Evolutionary conservation across 768 basidiomycete species (phyloP).

Genomic region (Cyclocybe cylindracea): DNA sequence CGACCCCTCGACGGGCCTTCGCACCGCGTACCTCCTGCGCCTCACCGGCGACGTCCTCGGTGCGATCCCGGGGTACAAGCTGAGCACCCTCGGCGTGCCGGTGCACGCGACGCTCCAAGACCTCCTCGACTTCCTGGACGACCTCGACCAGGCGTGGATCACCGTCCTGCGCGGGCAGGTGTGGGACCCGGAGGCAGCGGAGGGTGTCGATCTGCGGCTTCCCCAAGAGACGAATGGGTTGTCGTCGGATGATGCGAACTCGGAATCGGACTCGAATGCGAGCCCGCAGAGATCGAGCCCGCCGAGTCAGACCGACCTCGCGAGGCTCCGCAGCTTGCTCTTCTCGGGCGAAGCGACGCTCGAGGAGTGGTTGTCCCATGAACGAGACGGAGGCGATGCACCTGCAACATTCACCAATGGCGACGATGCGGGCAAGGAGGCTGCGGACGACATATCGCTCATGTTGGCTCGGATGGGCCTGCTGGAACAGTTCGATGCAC

Average conservation of each 20-base stretch:
- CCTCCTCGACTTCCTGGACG: constrained; percentile 67
- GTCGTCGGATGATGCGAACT: constrained; percentile 10
- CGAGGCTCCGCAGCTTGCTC: constrained; percentile 68
- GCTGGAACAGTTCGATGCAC: constrained; percentile 61
- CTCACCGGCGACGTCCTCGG: constrained; percentile 68
- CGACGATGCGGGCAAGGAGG: constrained; percentile 17
- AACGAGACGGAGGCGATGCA: constrained; percentile 8
- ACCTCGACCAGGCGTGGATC: constrained; percentile 76
- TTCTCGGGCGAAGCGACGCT: constrained; percentile 57
- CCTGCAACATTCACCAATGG: constrained; percentile 2
- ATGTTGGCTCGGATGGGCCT: constrained; percentile 53
- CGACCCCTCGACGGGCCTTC: constrained; percentile 67
- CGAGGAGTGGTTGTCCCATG: constrained; percentile 66
- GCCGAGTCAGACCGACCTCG: constrained; percentile 69
- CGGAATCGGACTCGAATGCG: constrained; percentile 23
- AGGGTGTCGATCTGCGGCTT: constrained; percentile 39
- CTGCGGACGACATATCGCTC: constrained; percentile 34
- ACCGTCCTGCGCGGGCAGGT: constrained; percentile 61
- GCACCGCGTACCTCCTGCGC: constrained; percentile 68
- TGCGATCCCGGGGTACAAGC: constrained; percentile 60
- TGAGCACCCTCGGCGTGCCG: constrained; percentile 32
- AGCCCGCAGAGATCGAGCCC: constrained; percentile 41
- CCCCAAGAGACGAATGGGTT: constrained; percentile 23
- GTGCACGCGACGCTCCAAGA: constrained; percentile 38
- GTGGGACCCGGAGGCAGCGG: constrained; percentile 56